Evolutionary conservation across 305 asterid species (phyloP), one percentile per base, ranked within the genome.

Genomic region (Solanum aculeatissimum): DNA sequence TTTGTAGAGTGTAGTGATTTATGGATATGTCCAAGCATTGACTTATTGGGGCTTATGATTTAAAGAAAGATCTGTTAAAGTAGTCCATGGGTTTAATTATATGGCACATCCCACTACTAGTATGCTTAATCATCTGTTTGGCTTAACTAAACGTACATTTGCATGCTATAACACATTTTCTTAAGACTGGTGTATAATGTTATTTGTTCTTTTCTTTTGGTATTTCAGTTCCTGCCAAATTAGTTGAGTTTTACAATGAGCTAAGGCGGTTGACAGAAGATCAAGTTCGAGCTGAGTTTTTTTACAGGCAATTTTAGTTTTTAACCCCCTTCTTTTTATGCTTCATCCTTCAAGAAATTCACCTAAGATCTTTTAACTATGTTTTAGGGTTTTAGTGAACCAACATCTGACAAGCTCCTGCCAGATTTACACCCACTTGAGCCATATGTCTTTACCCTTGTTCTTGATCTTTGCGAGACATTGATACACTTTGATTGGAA

Each of bases 361-460:
- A 77, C 65, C 45, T 77, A 18, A 15, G 43, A 75, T 49, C 5
- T 75, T 25, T 77, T 27, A 27, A 47, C 65, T 77, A 66, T 80
- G 57, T 83, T 63, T n/a, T 88, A 95, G 99, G 98, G 93, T 81
- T 96, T 88, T 71, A 89, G 95, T 45, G 99, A 96, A 87, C 99
- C 98, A 80, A 91, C 91, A 62, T 95, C 98, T 43, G 98, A 96
- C 60, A 91, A 94, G 92, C 99, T 96, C 65, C 97, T 95, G 68
- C 98, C 98, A 21, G 99, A 96, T 89, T 88, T 96, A 89, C 91
- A 91, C 81, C 98, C 98, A 55, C 40, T 85, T 91, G 99, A 95
- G 92, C 94, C 91, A 79, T 93, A 92, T 88, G 98, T 92, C 78
- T 92, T 92, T 68, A 96, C 99, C 66, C 89, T 96, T 85, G 99